Evolutionary conservation across 1,284 basidiomycete genomes (phyloP), one percentile per base, ranked within the genome.

Genomic region (Lentinula novae-zelandiae): DNA sequence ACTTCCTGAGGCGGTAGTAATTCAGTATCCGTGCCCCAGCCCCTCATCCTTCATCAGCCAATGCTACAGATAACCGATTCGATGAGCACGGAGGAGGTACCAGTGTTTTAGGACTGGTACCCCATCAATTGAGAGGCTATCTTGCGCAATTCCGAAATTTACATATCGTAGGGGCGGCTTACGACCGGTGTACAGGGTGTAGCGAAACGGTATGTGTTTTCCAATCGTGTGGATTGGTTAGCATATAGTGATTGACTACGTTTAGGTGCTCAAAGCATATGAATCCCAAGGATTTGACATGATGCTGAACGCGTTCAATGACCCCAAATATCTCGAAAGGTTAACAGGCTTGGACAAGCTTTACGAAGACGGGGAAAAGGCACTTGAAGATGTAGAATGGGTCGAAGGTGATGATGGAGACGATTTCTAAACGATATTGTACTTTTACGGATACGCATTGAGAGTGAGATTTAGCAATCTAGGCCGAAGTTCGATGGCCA

Each of bases 121-220:
- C 96, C 1, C 97, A 99, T 72, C 96, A 98, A 71, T 78, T 99
- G 5, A 86, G 97, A 0, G 97, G 96, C 0, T 94, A 88, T 76
- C 79, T 99, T 8, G 85, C 87, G 4, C 88, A 92, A 63, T 99
- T 97, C 80, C 81, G 87, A 53, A 95, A 87, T 46, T 77, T 96
- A 66, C 84, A 87, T 36, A 87, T 99, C 58, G 86, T 89, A 0
- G 96, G 95, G 0, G 85, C 89, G 2, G 93, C 95, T 0, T 99
- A 92, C 71, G 84, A 91, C 60, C 79, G 82, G 52, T 99, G 97
- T 71, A 98, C 96, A 0, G 96, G 92, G 0, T 99, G 96, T 72
- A 92, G 90, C 61, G 84, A 90, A 64, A 82, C 79, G 36, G 92
- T 93, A 39, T 13, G 17, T 51, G 33, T 27, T 22, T 50, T 50